These are phyloP conservation scores for Calonectria crousiana DNA, from an alignment of 2,329 filamentous ascomycete genomes.

Conservation along the genomic window DNA sequence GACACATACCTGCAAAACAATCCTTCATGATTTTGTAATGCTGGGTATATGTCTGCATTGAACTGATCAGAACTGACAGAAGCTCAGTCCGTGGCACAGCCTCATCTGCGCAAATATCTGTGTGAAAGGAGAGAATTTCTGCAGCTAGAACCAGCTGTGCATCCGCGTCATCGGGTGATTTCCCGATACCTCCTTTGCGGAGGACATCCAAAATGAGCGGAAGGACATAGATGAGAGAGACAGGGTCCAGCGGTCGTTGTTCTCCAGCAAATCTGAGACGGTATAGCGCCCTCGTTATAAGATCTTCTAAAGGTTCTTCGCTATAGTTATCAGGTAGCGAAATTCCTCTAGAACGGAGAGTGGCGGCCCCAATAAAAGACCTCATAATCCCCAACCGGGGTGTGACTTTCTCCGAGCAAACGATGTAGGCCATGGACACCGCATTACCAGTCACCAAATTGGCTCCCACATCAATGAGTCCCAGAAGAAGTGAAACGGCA, in stretches of 20 bases:
- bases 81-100: slow-evolving; percentile 82
- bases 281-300: slow-evolving; percentile 91
- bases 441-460: slow-evolving; percentile 84
- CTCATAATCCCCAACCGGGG: slow-evolving; percentile 80
- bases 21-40: slow-evolving; percentile 97
- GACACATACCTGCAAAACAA: slow-evolving; percentile 86
- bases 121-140: slow-evolving; percentile 91
- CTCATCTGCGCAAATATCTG: slow-evolving; percentile 79
- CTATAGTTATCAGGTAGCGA: slow-evolving; percentile 79
- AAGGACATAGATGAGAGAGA: slow-evolving; percentile 88
- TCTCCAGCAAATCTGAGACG: slow-evolving; percentile 90
- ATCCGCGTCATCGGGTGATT: slow-evolving; percentile 81
- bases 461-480: slow-evolving; percentile 83
- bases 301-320: slow-evolving; percentile 83
- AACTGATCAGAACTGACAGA: slow-evolving; percentile 76
- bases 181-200: slow-evolving; percentile 81
- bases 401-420: slow-evolving; percentile 81
- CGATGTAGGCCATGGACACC: slow-evolving; percentile 82
- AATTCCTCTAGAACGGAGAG: slow-evolving; percentile 82
- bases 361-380: slow-evolving; percentile 88
- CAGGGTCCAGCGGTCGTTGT: slow-evolving; percentile 91
- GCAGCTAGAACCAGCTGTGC: slow-evolving; percentile 90
- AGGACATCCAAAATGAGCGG: slow-evolving; percentile 86
- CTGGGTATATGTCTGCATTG: slow-evolving; percentile 90
- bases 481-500: slow-evolving; percentile 79